Evolutionary conservation across 1,284 basidiomycete species (phyloP).

Genomic region (Fomes fomentarius): DNA sequence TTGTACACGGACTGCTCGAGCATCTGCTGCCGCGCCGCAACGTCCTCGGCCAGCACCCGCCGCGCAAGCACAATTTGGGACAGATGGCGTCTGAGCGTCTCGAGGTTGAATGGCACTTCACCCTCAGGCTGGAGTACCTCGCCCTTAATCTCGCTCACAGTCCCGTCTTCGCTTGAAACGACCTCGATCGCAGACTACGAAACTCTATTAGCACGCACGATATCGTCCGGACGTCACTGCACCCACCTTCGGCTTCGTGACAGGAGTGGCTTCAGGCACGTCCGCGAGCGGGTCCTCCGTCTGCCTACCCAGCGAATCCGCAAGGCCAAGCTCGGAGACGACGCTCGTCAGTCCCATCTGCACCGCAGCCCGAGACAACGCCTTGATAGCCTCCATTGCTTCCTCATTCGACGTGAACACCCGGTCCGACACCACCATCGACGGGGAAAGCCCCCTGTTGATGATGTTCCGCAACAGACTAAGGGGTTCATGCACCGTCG

Average conservation of each 20-base stretch:
- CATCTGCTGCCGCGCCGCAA: constrained; percentile 77
- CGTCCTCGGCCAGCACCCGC: constrained; percentile 64
- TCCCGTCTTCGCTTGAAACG: constrained; percentile 23
- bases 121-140: constrained; percentile 22
- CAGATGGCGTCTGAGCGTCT: constrained; percentile 70
- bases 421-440: constrained; percentile 60
- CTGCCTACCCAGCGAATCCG: constrained; percentile 47
- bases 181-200: constrained; percentile 20
- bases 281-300: constrained; percentile 47
- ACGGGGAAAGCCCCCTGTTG: constrained; percentile 52
- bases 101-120: constrained; percentile 73
- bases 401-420: constrained; percentile 55
- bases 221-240: background rate
- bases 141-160: constrained; percentile 24
- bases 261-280: constrained; percentile 63
- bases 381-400: constrained; percentile 55
- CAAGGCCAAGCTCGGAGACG: constrained; percentile 59
- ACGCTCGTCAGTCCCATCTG: constrained; percentile 53
- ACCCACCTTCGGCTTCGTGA: constrained; percentile 39
- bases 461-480: constrained; percentile 52
- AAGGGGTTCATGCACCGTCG: constrained; percentile 35
- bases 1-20: constrained; percentile 88
- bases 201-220: background rate
- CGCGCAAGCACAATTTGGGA: constrained; percentile 64
- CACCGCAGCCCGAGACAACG: constrained; percentile 63